These are phyloP conservation scores for Citrus australasica DNA, from an alignment of 345 rosid species.

Conservation along the genomic window DNA sequence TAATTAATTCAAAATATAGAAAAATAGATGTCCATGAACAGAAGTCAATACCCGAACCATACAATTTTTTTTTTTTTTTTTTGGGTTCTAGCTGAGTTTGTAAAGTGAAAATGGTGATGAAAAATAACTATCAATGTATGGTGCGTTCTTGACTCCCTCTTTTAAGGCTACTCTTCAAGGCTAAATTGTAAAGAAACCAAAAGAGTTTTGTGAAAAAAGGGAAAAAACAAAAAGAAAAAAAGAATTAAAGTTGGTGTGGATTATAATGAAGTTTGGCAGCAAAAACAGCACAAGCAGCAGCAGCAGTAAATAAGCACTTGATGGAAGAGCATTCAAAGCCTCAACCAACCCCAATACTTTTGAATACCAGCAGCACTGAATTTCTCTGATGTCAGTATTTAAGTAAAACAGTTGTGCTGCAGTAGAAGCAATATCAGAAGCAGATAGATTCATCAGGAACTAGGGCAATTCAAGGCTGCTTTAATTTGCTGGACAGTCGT, in stretches of 20 bases:
- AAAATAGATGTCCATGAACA: slow-evolving; percentile 28
- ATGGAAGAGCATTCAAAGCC: slow-evolving; percentile 50
- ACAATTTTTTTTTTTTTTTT: slow-evolving; percentile 24
- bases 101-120: background rate
- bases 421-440: slow-evolving; percentile 20
- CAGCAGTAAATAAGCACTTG: slow-evolving; percentile 34
- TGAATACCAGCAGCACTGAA: slow-evolving; percentile 41
- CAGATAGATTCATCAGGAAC: slow-evolving; percentile 37
- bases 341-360: slow-evolving; percentile 49
- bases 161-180: slow-evolving; percentile 15
- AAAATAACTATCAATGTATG: slow-evolving; percentile 32
- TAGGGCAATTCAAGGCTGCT: slow-evolving; percentile 77
- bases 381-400: slow-evolving; percentile 39
- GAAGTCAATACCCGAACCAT: slow-evolving; percentile 99
- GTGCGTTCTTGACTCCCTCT: slow-evolving; percentile 98
- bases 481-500: slow-evolving; percentile 92
- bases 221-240: background rate
- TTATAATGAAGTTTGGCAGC: slow-evolving; percentile 40
- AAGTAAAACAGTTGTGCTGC: slow-evolving; percentile 48
- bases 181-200: slow-evolving; percentile 22
- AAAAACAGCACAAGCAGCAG: slow-evolving; percentile 24
- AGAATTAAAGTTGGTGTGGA: slow-evolving; percentile 29
- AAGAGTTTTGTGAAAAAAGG: slow-evolving; percentile 17
- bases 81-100: background rate
- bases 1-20: background rate